Conservation (phyloP, 2,329 filamentous ascomycete genomes). For the Talaromyces pinophilus region DNA sequence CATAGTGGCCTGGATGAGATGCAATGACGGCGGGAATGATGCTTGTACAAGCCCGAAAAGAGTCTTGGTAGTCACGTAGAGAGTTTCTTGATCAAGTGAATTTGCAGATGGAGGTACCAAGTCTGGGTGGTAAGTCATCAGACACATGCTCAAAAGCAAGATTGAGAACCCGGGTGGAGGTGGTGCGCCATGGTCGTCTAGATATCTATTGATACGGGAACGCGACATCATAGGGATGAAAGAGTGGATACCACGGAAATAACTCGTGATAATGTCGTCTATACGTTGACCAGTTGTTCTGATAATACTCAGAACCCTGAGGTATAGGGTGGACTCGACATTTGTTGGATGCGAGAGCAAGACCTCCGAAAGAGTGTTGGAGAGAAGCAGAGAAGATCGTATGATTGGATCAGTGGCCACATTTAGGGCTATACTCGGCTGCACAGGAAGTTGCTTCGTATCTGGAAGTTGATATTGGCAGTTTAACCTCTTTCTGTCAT, state of each 20-base stretch:
- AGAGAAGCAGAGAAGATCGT: constrained; percentile 15
- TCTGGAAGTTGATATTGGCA: constrained; percentile 1
- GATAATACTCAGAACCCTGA: constrained; percentile 17
- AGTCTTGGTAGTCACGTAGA: constrained; percentile 31
- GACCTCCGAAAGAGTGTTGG: constrained; percentile 7
- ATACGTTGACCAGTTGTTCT: constrained; percentile 25
- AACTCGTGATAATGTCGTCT: constrained; percentile 33
- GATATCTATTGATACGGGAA: constrained; percentile 30
- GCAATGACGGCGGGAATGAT: constrained; percentile 25
- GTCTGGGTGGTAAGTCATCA: constrained; percentile 25
- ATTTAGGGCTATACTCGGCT: not conserved
- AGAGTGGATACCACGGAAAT: constrained; percentile 34
- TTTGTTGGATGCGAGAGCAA: constrained; percentile 16
- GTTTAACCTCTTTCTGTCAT: constrained; percentile 4
- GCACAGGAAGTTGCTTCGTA: not conserved
- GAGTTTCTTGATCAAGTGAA: constrained; percentile 19
- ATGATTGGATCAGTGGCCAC: constrained; percentile 10
- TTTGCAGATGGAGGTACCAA: not conserved
- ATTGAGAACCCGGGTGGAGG: constrained; percentile 30
- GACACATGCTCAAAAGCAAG: constrained; percentile 31
- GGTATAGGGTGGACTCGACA: constrained; percentile 11
- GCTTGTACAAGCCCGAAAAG: constrained; percentile 32
- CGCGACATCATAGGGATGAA: constrained; percentile 35
- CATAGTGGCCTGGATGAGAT: constrained; percentile 34
- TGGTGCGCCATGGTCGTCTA: constrained; percentile 25